Evolutionary conservation across 257 asterid species (phyloP).

Genomic region (Plantago elongata): DNA sequence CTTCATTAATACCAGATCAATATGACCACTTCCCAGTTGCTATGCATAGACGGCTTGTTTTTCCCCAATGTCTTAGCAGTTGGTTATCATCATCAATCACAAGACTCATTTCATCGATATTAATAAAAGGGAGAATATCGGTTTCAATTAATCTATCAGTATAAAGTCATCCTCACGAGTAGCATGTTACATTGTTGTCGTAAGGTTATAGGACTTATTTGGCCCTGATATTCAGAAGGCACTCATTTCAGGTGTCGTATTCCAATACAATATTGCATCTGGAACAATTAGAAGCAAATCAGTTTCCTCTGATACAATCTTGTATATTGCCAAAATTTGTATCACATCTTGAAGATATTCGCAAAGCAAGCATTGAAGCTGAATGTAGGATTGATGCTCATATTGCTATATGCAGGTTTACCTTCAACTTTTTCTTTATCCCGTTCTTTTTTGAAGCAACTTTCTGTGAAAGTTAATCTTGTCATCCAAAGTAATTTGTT

Average conservation of each 20-base stretch:
- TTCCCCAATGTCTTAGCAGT: too few relatives aligned
- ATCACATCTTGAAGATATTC: slow-evolving; percentile 63
- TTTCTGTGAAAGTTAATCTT: slow-evolving; percentile 5
- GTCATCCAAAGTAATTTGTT: slow-evolving; percentile 2
- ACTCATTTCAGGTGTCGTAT: slow-evolving; percentile 53
- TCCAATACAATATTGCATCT: slow-evolving; percentile 61
- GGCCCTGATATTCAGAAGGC: background rate
- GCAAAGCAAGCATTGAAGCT: slow-evolving; percentile 88
- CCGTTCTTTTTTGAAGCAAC: background rate
- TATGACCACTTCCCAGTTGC: too few relatives aligned
- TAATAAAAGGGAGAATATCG: background rate
- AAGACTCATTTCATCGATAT: background rate
- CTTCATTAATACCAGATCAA: background rate
- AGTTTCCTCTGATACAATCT: slow-evolving; percentile 85
- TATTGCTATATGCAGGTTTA: slow-evolving; percentile 68
- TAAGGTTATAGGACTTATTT: background rate
- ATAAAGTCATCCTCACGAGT: background rate
- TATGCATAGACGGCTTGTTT: too few relatives aligned
- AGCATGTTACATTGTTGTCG: background rate
- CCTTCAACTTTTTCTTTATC: slow-evolving; percentile 2
- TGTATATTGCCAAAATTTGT: slow-evolving; percentile 80
- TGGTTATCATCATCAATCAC: background rate
- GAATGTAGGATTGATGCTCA: slow-evolving; percentile 83
- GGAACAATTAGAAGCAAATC: slow-evolving; percentile 86
- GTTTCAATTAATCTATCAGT: background rate